Conservation (phyloP, 1,284 basidiomycete species). For the Hortiboletus rubellus region DNA sequence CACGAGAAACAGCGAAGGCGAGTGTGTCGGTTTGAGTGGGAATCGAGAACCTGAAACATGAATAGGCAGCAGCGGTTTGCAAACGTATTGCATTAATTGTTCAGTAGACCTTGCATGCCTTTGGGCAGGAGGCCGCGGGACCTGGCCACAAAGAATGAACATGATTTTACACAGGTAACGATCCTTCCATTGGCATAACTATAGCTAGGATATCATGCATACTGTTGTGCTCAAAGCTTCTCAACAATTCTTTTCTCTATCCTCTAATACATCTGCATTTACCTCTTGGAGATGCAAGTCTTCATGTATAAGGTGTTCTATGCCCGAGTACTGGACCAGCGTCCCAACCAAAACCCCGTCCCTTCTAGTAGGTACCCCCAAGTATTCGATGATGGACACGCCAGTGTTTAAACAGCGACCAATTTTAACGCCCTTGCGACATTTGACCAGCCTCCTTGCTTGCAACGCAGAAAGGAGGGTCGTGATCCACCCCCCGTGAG, state of each 20-base stretch:
- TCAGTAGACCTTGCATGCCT: background rate
- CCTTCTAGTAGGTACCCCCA: slow-evolving; percentile 33
- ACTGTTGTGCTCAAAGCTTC: background rate
- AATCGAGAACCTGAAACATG: background rate
- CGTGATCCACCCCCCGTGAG: slow-evolving; percentile 66
- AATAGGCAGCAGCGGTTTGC: background rate
- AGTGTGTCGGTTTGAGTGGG: background rate
- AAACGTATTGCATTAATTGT: background rate
- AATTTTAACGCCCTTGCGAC: slow-evolving; percentile 44
- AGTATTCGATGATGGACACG: slow-evolving; percentile 56
- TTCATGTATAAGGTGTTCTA: slow-evolving; percentile 47
- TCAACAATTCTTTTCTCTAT: background rate
- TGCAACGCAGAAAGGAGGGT: slow-evolving; percentile 51
- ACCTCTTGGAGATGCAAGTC: slow-evolving; percentile 36
- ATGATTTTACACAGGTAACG: background rate
- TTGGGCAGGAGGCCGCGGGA: background rate
- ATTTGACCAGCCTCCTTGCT: slow-evolving; percentile 39
- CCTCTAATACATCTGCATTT: slow-evolving; percentile 51
- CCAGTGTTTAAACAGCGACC: slow-evolving; percentile 53
- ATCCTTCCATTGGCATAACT: slow-evolving; percentile 8
- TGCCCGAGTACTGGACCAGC: slow-evolving; percentile 55
- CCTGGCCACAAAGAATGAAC: background rate
- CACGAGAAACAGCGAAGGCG: background rate
- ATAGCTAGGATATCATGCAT: slow-evolving; percentile 14
- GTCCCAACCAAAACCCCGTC: slow-evolving; percentile 36